phyloP scores from a whole-genome alignment of 140 eudicot genomes.

The Senecio squalidus region DNA sequence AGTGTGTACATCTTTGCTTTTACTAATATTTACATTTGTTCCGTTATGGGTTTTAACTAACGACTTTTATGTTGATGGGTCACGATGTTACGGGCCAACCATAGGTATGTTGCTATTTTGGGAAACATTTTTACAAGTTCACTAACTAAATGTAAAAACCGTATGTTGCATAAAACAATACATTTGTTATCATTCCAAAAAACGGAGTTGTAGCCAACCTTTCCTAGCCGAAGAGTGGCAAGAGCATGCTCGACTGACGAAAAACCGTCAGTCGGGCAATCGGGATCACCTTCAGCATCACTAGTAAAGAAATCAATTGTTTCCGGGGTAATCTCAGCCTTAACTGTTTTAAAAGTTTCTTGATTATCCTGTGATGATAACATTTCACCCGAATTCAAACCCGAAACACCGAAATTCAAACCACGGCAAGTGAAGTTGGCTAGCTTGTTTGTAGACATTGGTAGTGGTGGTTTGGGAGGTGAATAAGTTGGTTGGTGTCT shows the following conservation, averaged over 20 bases:
- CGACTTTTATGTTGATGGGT: too few relatives aligned
- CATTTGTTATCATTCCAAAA: too few relatives aligned
- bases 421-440: slow-evolving; percentile 34
- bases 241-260: slow-evolving; percentile 77
- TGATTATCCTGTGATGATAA: slow-evolving; percentile 17
- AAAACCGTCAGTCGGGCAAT: slow-evolving; percentile 79
- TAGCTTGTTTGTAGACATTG: slow-evolving; percentile 18
- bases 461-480: slow-evolving; percentile 15
- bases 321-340: slow-evolving; percentile 79
- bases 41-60: too few relatives aligned
- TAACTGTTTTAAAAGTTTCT: slow-evolving; percentile 39
- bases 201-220: slow-evolving; percentile 39
- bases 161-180: too few relatives aligned
- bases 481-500: slow-evolving; percentile 21
- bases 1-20: too few relatives aligned
- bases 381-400: slow-evolving; percentile 21
- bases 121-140: too few relatives aligned
- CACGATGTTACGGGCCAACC: too few relatives aligned
- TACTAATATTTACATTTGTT: too few relatives aligned
- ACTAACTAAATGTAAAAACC: too few relatives aligned
- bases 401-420: slow-evolving; percentile 24
- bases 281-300: slow-evolving; percentile 97
- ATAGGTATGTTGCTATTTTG: too few relatives aligned
- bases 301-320: slow-evolving; percentile 79
- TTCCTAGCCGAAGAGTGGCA: slow-evolving; percentile 46